These are phyloP conservation scores for Apiosordaria backusii DNA, from an alignment of 495 filamentous ascomycete genomes.

Conservation along the genomic window DNA sequence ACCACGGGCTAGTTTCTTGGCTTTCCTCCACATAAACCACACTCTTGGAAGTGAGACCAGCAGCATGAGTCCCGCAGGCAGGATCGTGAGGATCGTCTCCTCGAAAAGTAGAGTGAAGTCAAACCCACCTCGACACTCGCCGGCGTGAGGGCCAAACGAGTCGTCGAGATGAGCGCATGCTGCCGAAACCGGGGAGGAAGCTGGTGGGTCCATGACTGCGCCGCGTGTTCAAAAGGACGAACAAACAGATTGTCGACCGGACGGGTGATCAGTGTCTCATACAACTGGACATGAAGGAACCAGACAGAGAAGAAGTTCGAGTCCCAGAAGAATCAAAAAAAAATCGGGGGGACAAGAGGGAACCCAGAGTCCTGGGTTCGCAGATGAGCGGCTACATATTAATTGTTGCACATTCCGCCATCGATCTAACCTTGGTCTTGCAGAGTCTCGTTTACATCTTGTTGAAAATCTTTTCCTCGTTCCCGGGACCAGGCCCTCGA, in stretches of 20 bases:
- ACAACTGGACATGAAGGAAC: background rate
- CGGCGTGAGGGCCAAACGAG: slow-evolving; percentile 32
- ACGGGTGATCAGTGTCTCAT: background rate
- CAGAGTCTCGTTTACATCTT: background rate
- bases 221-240: background rate
- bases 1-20: slow-evolving; percentile 16
- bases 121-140: slow-evolving; percentile 39
- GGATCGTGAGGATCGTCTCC: slow-evolving; percentile 49
- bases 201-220: background rate
- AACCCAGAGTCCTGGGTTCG: slow-evolving; percentile 7
- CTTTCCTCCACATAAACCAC: slow-evolving; percentile 40
- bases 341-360: background rate
- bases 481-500: background rate
- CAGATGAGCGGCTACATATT: slow-evolving; percentile 14
- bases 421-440: background rate
- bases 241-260: background rate
- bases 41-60: slow-evolving; percentile 46
- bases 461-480: slow-evolving; percentile 6
- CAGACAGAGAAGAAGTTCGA: background rate
- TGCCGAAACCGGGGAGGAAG: slow-evolving; percentile 3
- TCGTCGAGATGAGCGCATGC: slow-evolving; percentile 20
- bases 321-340: background rate
- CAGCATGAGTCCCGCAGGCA: slow-evolving; percentile 46
- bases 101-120: slow-evolving; percentile 61
- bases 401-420: slow-evolving; percentile 9